These are phyloP conservation scores for Raffaelea albimanens DNA, from an alignment of 2,329 filamentous ascomycete genomes.

Conservation along the genomic window DNA sequence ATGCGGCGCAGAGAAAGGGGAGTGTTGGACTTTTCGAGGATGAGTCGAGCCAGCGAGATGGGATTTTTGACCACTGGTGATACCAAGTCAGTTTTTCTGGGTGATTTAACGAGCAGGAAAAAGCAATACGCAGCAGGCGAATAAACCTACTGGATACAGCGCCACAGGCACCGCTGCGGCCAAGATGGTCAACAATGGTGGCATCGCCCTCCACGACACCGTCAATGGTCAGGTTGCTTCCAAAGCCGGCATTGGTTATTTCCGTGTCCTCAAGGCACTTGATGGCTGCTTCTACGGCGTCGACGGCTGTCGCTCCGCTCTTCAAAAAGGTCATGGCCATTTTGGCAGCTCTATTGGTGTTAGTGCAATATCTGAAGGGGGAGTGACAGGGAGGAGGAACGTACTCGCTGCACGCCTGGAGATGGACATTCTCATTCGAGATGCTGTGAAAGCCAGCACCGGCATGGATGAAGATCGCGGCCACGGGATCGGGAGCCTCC, in stretches of 20 bases:
- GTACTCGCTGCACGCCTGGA: constrained; percentile 82
- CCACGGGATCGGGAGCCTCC: constrained; percentile 12
- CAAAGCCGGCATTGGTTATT: constrained; percentile 93
- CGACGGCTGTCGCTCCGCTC: constrained; percentile 68
- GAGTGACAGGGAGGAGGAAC: constrained; percentile 22
- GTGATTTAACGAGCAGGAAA: neutral
- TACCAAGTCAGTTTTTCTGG: neutral
- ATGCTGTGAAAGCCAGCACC: constrained; percentile 89
- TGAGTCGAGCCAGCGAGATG: constrained; percentile 72
- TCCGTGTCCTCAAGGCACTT: constrained; percentile 84
- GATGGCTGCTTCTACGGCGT: constrained; percentile 85
- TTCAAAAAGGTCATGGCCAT: constrained; percentile 74
- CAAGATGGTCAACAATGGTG: constrained; percentile 81
- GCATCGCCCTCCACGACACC: constrained; percentile 92
- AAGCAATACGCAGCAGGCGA: no score
- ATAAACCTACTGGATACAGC: constrained; percentile 69
- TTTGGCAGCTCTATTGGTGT: constrained; percentile 60
- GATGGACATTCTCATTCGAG: constrained; percentile 74
- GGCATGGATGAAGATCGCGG: constrained; percentile 87
- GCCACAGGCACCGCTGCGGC: constrained; percentile 86
- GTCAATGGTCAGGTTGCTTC: constrained; percentile 87
- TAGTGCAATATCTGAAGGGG: constrained; percentile 3
- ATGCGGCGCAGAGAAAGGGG: constrained; percentile 79
- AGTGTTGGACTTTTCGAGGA: constrained; percentile 68
- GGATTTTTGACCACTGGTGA: constrained; percentile 78